Percentiles rank a stretch among this genome's conserved stretches.
phyloP scores from a whole-genome alignment of 169 alveolate genomes.

The Plasmodium adleri region DNA sequence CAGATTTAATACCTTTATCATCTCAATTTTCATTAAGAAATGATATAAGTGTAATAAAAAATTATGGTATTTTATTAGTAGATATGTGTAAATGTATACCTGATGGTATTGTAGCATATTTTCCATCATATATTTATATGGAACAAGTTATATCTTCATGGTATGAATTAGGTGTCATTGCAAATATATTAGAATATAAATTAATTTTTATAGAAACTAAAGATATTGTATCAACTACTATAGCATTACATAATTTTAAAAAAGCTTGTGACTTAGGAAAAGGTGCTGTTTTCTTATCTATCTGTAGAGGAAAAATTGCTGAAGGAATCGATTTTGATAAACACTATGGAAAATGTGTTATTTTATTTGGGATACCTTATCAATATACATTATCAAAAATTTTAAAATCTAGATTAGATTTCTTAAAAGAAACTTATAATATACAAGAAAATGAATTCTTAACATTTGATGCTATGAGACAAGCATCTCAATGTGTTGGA shows the following conservation, averaged over 20 bases:
- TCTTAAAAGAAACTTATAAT: constrained; percentile 87
- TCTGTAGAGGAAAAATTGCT: constrained; percentile 98
- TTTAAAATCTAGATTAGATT: constrained; percentile 93
- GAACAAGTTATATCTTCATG: constrained; percentile 93
- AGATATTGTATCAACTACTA: constrained; percentile 96
- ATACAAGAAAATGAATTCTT: constrained; percentile 96
- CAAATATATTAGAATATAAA: constrained; percentile 94
- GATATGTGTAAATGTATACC: constrained; percentile 94
- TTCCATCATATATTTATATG: constrained; percentile 95
- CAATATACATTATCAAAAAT: constrained; percentile 95
- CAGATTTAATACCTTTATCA: constrained; percentile 91
- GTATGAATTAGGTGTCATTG: constrained; percentile 96
- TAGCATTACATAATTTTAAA: constrained; percentile 92
- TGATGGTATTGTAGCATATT: constrained; percentile 97
- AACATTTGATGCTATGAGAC: constrained; percentile 99
- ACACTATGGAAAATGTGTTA: constrained; percentile 98
- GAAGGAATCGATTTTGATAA: constrained; percentile 99
- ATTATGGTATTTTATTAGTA: constrained; percentile 93
- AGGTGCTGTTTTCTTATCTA: constrained; percentile 97
- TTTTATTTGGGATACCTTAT: constrained; percentile 97
- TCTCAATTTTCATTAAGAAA: constrained; percentile 94
- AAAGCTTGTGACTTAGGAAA: constrained; percentile 98
- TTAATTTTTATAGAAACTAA: constrained; percentile 96
- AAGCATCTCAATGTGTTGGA: constrained; percentile 98
- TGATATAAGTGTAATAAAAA: constrained; percentile 92